Evolutionary conservation across 2,329 filamentous ascomycete genomes (phyloP).

Genomic region (Cadophora gregata): DNA sequence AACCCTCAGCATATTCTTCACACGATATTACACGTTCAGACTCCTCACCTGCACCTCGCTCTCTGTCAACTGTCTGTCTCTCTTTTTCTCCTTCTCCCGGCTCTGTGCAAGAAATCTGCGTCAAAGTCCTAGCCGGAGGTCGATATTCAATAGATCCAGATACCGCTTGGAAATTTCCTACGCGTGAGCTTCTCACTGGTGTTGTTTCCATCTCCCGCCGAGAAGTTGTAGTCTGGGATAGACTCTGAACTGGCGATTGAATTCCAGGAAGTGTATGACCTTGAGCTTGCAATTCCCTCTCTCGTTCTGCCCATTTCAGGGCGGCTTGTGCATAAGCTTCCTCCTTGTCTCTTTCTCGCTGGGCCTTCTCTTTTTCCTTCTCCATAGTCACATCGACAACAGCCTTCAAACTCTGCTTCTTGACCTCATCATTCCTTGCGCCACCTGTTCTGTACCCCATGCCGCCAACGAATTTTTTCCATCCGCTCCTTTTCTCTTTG

Average conservation of each 20-base stretch:
- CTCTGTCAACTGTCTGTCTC: not conserved
- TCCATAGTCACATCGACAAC: not conserved
- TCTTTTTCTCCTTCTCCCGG: not conserved
- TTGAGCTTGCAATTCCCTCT: not conserved
- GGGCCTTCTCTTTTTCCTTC: not conserved
- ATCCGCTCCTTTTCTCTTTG: not conserved
- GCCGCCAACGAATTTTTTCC: not conserved
- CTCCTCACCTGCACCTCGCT: not conserved
- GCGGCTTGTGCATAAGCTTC: constrained; percentile 11
- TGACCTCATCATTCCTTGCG: not conserved
- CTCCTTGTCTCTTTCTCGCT: not conserved
- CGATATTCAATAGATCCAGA: not conserved
- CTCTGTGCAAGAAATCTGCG: constrained; percentile 4
- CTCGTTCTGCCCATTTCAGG: not conserved
- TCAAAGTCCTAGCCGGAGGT: not conserved
- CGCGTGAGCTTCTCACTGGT: not conserved
- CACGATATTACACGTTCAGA: not conserved
- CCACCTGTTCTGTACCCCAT: not conserved
- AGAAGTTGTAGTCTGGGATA: not conserved
- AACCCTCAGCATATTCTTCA: constrained; percentile 15
- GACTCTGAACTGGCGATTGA: not conserved
- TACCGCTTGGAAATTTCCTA: not conserved
- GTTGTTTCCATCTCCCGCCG: not conserved
- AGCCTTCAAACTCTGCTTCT: not conserved
- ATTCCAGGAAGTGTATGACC: not conserved